Evolutionary conservation across 345 rosid species (phyloP), one percentile per base, ranked within the genome.

Genomic region (Euphorbia lathyris): DNA sequence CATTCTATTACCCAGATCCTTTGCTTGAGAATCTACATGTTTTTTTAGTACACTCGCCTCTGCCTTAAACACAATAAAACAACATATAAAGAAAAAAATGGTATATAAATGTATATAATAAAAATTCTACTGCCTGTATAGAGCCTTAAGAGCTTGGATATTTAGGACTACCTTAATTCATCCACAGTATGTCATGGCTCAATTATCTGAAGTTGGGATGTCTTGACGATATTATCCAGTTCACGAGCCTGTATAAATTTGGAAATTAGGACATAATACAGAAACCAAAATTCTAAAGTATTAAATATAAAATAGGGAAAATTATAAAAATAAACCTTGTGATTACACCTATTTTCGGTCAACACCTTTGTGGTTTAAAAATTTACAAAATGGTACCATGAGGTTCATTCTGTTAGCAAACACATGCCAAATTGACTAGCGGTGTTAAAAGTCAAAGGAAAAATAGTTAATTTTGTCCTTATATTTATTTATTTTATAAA

Each of bases 191-290:
- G 98, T 78, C 75, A 87, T 36, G 87, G 82, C 78, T 88, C 93
- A 61, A 88, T 77, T 59, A 96, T 89, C 85, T 96, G 87, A 58
- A 92, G 86, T 78, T 96, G 99, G 53, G 99, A 89, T 82, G 81
- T 85, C 84, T 92, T 90, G 36, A 96, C 88, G 55, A 96, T 89
- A 77, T 89, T 90, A 87, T 96, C 98, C 86, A 92, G 78, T 65
- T 98, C 88, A 77, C 88, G 90, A 61, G 99, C 99, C 98, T 96
- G 81, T 58, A 74, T 69, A 42, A 45, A 71, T 67, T 61, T 43
- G 59, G 19, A 66, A 55, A 42, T 29, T 22, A 77, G 66, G 58
- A 66, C 17, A 51, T 32, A 29, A 34, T 70, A 36, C 51, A 34
- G 60, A 57, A 56, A 29, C 45, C 23, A 30, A 63, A 52, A 25